Evolutionary conservation across 805 yeast species (phyloP).

Genomic region (Sungouiella thailandica): DNA sequence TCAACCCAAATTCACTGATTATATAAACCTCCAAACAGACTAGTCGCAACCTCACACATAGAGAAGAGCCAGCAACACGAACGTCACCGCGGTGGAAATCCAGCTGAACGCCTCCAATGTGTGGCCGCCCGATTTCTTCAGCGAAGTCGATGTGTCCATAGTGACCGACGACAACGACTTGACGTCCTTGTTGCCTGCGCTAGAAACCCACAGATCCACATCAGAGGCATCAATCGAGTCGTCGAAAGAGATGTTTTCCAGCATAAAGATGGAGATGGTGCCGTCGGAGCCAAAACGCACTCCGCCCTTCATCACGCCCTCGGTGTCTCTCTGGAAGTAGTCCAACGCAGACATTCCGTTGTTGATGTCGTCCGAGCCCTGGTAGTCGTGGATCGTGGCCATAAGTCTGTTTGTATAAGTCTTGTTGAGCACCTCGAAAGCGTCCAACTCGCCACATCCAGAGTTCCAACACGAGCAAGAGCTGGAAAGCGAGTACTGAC

Average conservation of each 20-base stretch:
- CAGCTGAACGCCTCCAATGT: conserved; percentile 9
- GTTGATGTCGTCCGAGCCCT: conserved; percentile 60
- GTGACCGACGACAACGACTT: conserved; percentile 24
- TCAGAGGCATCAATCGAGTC: conserved; percentile 39
- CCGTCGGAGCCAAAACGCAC: conserved; percentile 63
- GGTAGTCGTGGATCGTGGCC: conserved; percentile 72
- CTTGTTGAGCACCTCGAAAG: conserved; percentile 67
- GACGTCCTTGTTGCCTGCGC: conserved; percentile 24
- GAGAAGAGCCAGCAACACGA: conserved; percentile 11
- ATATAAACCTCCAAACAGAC: too few relatives aligned
- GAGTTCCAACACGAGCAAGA: conserved; percentile 74
- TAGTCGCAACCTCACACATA: conserved; percentile 7
- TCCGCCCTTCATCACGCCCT: conserved; percentile 60
- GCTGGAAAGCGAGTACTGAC: conserved; percentile 58
- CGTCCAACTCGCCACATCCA: conserved; percentile 78
- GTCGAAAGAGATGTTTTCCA: conserved; percentile 49
- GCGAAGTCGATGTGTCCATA: conserved; percentile 16
- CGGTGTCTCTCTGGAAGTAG: conserved; percentile 50
- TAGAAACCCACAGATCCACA: conserved; percentile 42
- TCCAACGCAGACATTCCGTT: conserved; percentile 57
- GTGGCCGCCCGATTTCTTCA: conserved; percentile 21
- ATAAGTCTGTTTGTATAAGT: conserved; percentile 52
- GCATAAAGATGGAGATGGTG: conserved; percentile 54
- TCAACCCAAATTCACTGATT: too few relatives aligned
- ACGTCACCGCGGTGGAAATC: conserved; percentile 6